Conservation (phyloP, 2,329 filamentous ascomycete species). For the Cytospora mali region DNA sequence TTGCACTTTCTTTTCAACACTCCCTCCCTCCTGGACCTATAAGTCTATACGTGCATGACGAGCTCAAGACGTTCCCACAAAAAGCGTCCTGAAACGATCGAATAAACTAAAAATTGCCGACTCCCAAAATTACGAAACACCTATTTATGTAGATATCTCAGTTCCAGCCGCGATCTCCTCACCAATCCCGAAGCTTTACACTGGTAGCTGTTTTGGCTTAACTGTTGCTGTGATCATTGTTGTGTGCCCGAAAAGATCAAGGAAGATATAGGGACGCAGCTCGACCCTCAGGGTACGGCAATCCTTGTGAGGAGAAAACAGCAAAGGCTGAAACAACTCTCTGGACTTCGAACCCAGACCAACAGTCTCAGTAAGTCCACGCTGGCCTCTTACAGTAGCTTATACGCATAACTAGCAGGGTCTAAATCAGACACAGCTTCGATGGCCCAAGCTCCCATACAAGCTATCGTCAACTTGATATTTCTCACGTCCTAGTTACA, state of each 20-base stretch:
- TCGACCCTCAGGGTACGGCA: background rate
- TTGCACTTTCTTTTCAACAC: background rate
- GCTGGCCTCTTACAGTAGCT: conserved; percentile 12
- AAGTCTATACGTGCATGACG: background rate
- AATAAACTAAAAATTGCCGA: background rate
- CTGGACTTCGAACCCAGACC: conserved; percentile 3
- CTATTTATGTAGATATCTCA: background rate
- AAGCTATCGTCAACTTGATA: background rate
- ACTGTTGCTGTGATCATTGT: too few species aligned
- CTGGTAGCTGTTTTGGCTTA: background rate
- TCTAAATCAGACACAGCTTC: background rate
- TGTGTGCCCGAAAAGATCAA: background rate
- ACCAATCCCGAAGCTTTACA: background rate
- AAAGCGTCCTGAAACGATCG: background rate
- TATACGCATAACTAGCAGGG: background rate
- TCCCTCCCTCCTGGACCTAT: background rate
- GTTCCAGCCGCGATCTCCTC: background rate
- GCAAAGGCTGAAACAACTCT: conserved; percentile 16
- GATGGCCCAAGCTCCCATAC: background rate
- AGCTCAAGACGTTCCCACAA: background rate
- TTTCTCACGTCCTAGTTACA: background rate
- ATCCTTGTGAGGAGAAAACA: background rate
- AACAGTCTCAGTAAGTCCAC: conserved; percentile 15
- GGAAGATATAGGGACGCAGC: background rate
- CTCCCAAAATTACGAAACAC: background rate